A percentile compares a stretch with the other conserved stretches of the same genome.
Evolutionary conservation across 352 stramenopile species (phyloP).

Genomic region (Globisporangium megalacanthum): DNA sequence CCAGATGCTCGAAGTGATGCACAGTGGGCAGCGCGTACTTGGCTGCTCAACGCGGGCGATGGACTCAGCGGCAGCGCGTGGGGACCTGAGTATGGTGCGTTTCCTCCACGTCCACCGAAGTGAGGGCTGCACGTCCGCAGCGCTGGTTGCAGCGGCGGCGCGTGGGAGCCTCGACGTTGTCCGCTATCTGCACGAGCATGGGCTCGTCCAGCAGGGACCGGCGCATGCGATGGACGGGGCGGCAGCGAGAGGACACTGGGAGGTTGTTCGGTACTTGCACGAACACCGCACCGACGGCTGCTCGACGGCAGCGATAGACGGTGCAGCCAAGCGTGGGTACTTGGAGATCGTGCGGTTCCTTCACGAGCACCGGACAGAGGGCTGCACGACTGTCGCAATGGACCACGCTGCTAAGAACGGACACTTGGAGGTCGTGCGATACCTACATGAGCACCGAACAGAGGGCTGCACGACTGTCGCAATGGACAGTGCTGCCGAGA

Average conservation of each 20-base stretch:
- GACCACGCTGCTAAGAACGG: neutral
- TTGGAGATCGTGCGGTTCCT: constrained; percentile 2
- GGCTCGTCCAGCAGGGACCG: neutral
- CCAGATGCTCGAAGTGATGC: neutral
- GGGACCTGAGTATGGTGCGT: neutral
- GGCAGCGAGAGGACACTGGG: neutral
- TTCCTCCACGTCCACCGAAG: neutral
- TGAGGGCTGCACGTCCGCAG: neutral
- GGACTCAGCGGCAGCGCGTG: neutral
- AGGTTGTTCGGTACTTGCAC: constrained; percentile 2
- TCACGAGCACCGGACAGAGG: constrained; percentile 1
- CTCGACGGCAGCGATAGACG: constrained; percentile 1
- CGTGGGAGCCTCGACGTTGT: neutral
- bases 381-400: constrained; percentile 1
- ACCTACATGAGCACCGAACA: neutral
- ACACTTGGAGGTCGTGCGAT: neutral
- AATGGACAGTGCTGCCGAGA: neutral
- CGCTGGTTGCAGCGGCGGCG: neutral
- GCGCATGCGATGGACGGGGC: constrained; percentile 4
- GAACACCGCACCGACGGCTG: constrained; percentile 1
- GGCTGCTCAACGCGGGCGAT: neutral
- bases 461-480: neutral
- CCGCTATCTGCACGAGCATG: neutral
- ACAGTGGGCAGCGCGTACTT: neutral
- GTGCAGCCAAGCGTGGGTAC: neutral